Conservation (phyloP, 345 rosid species). For the Firmiana major region DNA sequence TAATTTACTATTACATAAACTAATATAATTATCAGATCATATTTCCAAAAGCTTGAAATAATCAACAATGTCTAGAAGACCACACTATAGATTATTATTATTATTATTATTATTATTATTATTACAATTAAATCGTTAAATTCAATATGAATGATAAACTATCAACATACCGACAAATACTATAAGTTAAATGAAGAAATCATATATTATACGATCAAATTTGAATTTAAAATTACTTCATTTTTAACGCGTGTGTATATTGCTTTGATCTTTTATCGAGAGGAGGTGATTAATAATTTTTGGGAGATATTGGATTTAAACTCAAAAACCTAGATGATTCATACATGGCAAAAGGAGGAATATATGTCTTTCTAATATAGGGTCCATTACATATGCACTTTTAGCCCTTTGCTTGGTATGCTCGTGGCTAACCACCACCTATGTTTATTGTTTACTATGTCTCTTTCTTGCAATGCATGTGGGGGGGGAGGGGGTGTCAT, state of each 20-base stretch:
- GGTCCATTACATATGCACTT: neutral
- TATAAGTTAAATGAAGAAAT: neutral
- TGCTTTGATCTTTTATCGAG: neutral
- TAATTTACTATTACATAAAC: neutral
- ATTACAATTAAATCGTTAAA: neutral
- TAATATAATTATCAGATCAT: neutral
- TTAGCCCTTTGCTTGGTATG: neutral
- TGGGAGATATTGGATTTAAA: neutral
- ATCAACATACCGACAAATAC: neutral
- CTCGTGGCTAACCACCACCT: neutral
- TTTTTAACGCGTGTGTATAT: neutral
- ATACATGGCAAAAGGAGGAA: neutral
- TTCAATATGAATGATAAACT: neutral
- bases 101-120: neutral
- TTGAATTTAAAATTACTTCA: neutral
- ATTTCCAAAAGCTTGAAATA: neutral
- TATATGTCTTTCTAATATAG: neutral
- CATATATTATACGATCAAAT: neutral
- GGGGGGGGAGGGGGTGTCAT: neutral
- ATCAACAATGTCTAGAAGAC: neutral
- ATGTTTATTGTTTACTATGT: neutral
- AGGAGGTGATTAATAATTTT: neutral
- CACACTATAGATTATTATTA: neutral
- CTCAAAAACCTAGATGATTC: neutral
- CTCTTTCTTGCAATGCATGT: neutral